phyloP scores from a whole-genome alignment of 306 rosid genomes.

The Rosa rugosa region DNA sequence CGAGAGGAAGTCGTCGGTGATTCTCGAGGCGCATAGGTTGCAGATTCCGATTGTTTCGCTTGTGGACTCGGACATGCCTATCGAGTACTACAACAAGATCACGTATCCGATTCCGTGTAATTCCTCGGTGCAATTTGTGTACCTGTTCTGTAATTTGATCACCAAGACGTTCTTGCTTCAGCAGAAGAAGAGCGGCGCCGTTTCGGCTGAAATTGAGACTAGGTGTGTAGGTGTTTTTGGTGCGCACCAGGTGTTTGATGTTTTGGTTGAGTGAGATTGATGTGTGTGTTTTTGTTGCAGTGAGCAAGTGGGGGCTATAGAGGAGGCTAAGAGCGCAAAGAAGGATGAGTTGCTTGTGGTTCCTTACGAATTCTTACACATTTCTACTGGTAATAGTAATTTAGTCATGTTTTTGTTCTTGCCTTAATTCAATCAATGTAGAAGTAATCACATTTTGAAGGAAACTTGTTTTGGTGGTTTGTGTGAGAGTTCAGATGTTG shows the following conservation, averaged over 20 bases:
- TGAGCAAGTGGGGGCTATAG: conserved; percentile 34
- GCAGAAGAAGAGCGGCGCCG: conserved; percentile 31
- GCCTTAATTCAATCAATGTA: neutral
- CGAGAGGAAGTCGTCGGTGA: conserved; percentile 58
- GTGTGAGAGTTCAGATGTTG: conserved; percentile 36
- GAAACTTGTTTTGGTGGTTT: neutral
- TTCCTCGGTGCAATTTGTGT: conserved; percentile 63
- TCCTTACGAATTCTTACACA: conserved; percentile 33
- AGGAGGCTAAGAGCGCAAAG: conserved; percentile 26
- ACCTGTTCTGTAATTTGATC: conserved; percentile 71
- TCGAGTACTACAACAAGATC: conserved; percentile 47
- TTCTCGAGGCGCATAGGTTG: conserved; percentile 61
- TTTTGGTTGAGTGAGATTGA: neutral
- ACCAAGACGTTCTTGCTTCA: conserved; percentile 67
- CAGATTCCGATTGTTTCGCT: conserved; percentile 78
- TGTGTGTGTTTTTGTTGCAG: conserved; percentile 24
- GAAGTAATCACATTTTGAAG: neutral
- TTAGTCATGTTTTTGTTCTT: neutral
- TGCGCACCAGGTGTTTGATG: neutral
- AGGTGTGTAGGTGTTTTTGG: neutral
- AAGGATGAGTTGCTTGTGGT: conserved; percentile 44
- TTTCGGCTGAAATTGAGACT: neutral
- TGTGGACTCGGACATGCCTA: conserved; percentile 64
- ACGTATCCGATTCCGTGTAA: conserved; percentile 82
- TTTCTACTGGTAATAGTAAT: conserved; percentile 1